Evolutionary conservation across 257 asterid genomes (phyloP).

Genomic region (Rauvolfia tetraphylla): DNA sequence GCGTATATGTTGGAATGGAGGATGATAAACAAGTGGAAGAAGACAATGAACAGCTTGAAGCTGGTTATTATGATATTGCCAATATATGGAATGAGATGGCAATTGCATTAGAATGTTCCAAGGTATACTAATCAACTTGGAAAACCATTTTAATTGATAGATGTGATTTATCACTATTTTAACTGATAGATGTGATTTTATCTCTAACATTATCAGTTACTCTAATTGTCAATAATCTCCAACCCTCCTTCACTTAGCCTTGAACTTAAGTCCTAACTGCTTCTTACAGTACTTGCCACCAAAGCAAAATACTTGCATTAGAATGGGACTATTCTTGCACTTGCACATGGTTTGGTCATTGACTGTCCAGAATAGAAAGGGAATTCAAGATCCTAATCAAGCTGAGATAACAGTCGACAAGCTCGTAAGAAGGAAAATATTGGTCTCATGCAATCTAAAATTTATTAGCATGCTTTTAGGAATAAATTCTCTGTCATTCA

Average conservation of each 20-base stretch:
- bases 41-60: neutral
- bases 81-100: conserved; percentile 82
- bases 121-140: conserved; percentile 46
- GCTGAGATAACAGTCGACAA: neutral
- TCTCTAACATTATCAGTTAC: neutral
- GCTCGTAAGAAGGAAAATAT: neutral
- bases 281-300: neutral
- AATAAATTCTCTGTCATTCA: neutral
- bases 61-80: conserved; percentile 8
- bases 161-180: neutral
- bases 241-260: neutral
- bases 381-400: neutral
- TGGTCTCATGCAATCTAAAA: neutral
- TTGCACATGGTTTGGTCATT: neutral
- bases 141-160: neutral
- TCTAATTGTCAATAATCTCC: neutral
- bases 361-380: neutral
- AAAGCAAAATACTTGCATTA: neutral
- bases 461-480: too few species aligned
- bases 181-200: neutral
- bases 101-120: conserved; percentile 65
- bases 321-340: neutral
- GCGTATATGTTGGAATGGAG: conserved; percentile 11
- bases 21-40: conserved; percentile 11
- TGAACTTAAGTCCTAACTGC: neutral